Evolutionary conservation across 1,139 yeast genomes (phyloP).

Genomic region (Yarrowia galli): DNA sequence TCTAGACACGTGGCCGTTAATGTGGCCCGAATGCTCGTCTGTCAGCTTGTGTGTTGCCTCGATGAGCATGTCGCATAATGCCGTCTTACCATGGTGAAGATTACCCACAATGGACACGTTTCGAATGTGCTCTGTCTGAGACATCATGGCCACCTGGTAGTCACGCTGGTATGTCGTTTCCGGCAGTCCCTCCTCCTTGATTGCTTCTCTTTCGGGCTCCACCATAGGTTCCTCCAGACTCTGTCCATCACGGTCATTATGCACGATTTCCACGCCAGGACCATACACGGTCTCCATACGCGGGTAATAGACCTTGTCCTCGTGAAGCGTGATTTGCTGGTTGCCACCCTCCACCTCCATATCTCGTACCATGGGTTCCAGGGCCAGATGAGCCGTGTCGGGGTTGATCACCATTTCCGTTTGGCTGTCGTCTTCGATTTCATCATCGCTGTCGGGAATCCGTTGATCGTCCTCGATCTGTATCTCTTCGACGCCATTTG

Average conservation of each 20-base stretch:
- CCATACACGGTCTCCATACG: constrained; percentile 59
- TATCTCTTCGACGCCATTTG: constrained; percentile 40
- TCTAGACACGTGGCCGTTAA: constrained; percentile 57
- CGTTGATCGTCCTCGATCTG: constrained; percentile 41
- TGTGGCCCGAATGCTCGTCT: constrained; percentile 49
- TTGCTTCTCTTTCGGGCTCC: constrained; percentile 60
- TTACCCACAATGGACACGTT: constrained; percentile 86
- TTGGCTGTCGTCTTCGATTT: constrained; percentile 41
- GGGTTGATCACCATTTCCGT: constrained; percentile 37
- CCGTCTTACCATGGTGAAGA: constrained; percentile 86
- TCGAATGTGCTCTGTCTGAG: constrained; percentile 69
- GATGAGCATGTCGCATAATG: constrained; percentile 74
- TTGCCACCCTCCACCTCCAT: constrained; percentile 45
- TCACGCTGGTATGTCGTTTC: constrained; percentile 66
- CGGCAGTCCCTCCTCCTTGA: constrained; percentile 65
- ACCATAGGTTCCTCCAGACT: constrained; percentile 69
- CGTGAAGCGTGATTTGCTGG: constrained; percentile 53
- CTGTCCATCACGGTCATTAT: constrained; percentile 64
- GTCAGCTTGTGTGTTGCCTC: constrained; percentile 62
- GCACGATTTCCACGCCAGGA: constrained; percentile 67
- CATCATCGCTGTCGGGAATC: constrained; percentile 41
- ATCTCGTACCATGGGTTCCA: constrained; percentile 40
- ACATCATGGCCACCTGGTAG: constrained; percentile 61
- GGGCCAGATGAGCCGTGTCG: constrained; percentile 21
- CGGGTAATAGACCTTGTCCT: constrained; percentile 57